These are phyloP conservation scores for Fusarium dimerum DNA, from an alignment of 2,329 filamentous ascomycete genomes.

Conservation along the genomic window DNA sequence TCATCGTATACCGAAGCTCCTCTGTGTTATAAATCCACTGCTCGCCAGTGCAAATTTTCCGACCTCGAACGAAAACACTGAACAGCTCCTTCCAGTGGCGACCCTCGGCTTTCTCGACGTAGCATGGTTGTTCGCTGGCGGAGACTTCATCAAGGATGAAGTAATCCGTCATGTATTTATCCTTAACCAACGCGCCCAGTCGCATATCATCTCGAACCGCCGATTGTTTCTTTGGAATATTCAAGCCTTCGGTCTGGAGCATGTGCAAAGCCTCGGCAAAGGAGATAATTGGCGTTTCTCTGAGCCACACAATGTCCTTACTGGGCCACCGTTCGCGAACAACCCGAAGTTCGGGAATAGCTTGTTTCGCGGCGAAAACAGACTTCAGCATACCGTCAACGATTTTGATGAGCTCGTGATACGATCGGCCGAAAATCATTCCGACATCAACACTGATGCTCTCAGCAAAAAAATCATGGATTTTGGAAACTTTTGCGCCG, in stretches of 20 bases:
- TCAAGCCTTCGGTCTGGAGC: constrained; percentile 78
- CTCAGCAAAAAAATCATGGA: constrained; percentile 89
- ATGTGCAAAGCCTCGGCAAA: constrained; percentile 79
- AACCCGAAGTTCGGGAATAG: constrained; percentile 68
- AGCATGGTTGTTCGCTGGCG: constrained; percentile 78
- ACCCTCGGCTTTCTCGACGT: constrained; percentile 79
- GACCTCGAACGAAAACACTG: constrained; percentile 88
- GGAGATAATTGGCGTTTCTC: constrained; percentile 77
- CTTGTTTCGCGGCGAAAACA: constrained; percentile 51
- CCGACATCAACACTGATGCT: constrained; percentile 91
- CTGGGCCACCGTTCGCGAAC: constrained; percentile 84
- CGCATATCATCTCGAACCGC: constrained; percentile 83
- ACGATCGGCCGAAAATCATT: constrained; percentile 85
- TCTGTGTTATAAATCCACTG: constrained; percentile 84
- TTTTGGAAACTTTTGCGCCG: constrained; percentile 92
- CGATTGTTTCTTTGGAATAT: constrained; percentile 73
- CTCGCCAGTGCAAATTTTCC: constrained; percentile 87
- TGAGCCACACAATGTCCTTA: constrained; percentile 83
- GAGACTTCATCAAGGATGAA: constrained; percentile 95
- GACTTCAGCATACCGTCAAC: constrained; percentile 79
- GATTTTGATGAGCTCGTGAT: constrained; percentile 78
- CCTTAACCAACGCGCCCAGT: constrained; percentile 78
- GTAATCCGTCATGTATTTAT: constrained; percentile 85
- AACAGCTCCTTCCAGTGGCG: constrained; percentile 81
- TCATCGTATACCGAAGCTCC: constrained; percentile 76